phyloP scores from a whole-genome alignment of 257 asterid genomes.

The Nicotiana obtusifolia region DNA sequence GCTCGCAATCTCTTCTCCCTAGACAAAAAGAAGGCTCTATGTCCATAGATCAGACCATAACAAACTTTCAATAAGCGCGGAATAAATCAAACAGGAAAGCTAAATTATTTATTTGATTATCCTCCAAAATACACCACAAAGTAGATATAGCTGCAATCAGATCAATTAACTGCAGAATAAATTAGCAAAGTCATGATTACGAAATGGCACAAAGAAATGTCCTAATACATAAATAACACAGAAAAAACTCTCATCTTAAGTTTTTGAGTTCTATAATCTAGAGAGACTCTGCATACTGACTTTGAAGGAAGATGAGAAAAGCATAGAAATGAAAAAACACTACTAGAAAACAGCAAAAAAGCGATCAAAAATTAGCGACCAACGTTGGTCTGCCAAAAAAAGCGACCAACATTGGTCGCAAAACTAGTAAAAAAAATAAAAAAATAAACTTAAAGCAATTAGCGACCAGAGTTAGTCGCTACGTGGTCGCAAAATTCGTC shows the following conservation, averaged over 20 bases:
- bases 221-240: background rate
- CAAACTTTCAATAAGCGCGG: background rate
- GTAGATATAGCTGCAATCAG: constrained; percentile 21
- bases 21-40: too few relatives aligned
- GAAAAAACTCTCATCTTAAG: background rate
- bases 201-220: background rate
- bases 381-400: too few relatives aligned
- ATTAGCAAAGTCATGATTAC: background rate
- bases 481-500: too few relatives aligned
- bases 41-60: background rate
- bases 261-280: background rate
- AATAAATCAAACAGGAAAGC: background rate
- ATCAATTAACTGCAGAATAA: constrained; percentile 23
- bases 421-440: too few relatives aligned
- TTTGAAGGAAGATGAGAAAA: background rate
- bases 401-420: too few relatives aligned
- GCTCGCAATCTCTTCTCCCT: background rate
- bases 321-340: constrained; percentile 9
- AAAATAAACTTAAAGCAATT: too few relatives aligned
- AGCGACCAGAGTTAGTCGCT: too few relatives aligned
- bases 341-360: background rate
- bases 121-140: background rate
- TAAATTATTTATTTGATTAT: background rate
- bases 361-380: too few relatives aligned
- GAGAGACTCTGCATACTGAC: background rate